Evolutionary conservation across 768 basidiomycete genomes (phyloP), one percentile per base, ranked within the genome.

Genomic region (Amanita jacksonii): DNA sequence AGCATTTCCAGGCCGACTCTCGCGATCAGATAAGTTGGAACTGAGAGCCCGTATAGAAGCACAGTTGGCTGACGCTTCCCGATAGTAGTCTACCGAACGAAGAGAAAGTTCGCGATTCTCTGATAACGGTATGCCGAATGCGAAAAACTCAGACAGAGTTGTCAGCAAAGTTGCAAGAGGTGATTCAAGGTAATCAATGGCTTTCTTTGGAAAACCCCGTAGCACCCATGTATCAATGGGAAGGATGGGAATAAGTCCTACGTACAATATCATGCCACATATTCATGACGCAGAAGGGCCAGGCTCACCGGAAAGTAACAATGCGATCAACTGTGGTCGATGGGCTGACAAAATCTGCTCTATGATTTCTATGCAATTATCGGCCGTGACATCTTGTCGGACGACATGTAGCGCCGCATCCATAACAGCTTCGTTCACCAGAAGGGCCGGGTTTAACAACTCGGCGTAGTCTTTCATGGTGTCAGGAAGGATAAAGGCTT

Each of bases 71-170:
- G 23, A 22, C 5, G 30, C 43, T 20, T 44, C 34, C 3, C 22
- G 5, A n/a, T 36, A 28, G 28, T 44, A 28, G 9, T 28, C 23
- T 7, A n/a, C 35, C n/a, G 37, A 13, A 3, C 22, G 15, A 23
- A 44, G 12, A 13, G 24, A n/a, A 8, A 44, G n/a, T 37, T 44
- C 43, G 1, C 43, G 43, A 18, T 44, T 33, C n/a, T 30, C 19
- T 16, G n/a, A n/a, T n/a, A n/a, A n/a, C n/a, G n/a, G n/a, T n/a
- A n/a, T n/a, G n/a, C n/a, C n/a, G n/a, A 44, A 44, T 20, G 15
- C 37, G 10, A 27, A 44, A 19, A 44, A 44, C 18, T 4, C 6
- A 7, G 43, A 44, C 10, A 44, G 43, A 25, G 15, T 36, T 18
- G 34, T 25, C 19, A 44, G 15, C 5, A 44, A 18, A 12, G 16